Evolutionary conservation across 164 flowering plant species (phyloP).

Genomic region (Nymphaea thermarum): DNA sequence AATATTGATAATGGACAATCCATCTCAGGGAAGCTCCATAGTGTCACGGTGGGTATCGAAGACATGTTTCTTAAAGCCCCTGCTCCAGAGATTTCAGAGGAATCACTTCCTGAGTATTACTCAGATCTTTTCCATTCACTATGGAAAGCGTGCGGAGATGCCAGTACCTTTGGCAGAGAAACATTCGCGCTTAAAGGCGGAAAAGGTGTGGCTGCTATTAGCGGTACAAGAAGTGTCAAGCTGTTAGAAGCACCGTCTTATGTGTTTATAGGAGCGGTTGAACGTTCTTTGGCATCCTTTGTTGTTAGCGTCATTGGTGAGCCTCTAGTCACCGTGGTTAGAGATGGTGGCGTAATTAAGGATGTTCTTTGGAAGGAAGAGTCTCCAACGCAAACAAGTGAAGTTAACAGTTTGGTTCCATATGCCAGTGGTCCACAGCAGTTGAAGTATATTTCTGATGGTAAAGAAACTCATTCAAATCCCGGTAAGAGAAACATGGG

Average conservation of each 20-base stretch:
- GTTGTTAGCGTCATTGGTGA: constrained; percentile 75
- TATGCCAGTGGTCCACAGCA: constrained; percentile 36
- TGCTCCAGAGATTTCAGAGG: constrained; percentile 45
- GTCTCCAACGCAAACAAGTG: constrained; percentile 14
- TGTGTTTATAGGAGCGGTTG: constrained; percentile 41
- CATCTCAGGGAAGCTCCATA: constrained; percentile 55
- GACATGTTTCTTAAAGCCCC: constrained; percentile 78
- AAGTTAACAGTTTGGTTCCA: constrained; percentile 10
- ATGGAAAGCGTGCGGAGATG: constrained; percentile 77
- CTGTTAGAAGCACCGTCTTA: constrained; percentile 61
- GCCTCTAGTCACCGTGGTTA: constrained; percentile 40
- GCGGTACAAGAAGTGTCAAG: constrained; percentile 83
- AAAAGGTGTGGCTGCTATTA: constrained; percentile 69
- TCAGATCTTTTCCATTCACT: constrained; percentile 54
- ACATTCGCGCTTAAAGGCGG: constrained; percentile 68
- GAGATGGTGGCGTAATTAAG: constrained; percentile 39
- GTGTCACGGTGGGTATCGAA: constrained; percentile 72
- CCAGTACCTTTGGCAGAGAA: constrained; percentile 70
- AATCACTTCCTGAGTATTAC: constrained; percentile 39
- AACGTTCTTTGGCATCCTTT: constrained; percentile 56
- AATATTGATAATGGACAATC: constrained; percentile 75
- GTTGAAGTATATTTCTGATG: constrained; percentile 46
- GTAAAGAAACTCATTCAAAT: constrained; percentile 22
- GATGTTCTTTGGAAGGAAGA: constrained; percentile 50
- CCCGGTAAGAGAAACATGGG: constrained; percentile 51